phyloP scores from a whole-genome alignment of 345 rosid species.

The Salix arbutifolia region DNA sequence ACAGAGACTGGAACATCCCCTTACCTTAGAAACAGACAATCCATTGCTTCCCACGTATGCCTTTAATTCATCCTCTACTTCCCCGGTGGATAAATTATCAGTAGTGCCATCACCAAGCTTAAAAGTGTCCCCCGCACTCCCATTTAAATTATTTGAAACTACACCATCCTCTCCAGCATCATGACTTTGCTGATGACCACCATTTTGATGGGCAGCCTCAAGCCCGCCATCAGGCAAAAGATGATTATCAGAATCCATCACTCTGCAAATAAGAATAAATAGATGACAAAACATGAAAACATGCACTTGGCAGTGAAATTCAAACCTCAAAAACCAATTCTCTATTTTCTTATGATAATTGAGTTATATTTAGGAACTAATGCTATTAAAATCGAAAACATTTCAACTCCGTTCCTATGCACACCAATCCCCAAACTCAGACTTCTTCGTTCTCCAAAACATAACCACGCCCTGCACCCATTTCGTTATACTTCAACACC shows the following conservation, averaged over 20 bases:
- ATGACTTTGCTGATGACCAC: conserved; percentile 34
- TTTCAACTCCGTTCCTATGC: too few species aligned
- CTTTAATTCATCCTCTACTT: conserved; percentile 20
- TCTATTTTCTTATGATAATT: not conserved
- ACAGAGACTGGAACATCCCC: conserved; percentile 9
- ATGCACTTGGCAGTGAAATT: not conserved
- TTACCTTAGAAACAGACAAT: conserved; percentile 42
- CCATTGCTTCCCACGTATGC: conserved; percentile 28
- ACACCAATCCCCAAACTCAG: not conserved
- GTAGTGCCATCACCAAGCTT: conserved; percentile 34
- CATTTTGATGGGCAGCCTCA: conserved; percentile 52
- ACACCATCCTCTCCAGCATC: conserved; percentile 30
- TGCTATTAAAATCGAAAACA: not conserved
- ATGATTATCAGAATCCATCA: conserved; percentile 53
- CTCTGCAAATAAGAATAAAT: conserved; percentile 3
- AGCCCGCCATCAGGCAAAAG: conserved; percentile 33
- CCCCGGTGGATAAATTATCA: conserved; percentile 13
- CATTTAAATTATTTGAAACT: conserved; percentile 26
- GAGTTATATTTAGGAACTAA: not conserved
- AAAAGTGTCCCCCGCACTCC: not conserved
- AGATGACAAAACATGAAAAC: not conserved
- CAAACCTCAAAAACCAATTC: not conserved
- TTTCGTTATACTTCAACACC: not conserved
- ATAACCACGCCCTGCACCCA: not conserved
- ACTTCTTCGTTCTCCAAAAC: not conserved